A percentile compares a stretch with the other conserved stretches of the same genome.
Conservation (phyloP, 2,329 filamentous ascomycete genomes). For the Sporothrix inflata region DNA sequence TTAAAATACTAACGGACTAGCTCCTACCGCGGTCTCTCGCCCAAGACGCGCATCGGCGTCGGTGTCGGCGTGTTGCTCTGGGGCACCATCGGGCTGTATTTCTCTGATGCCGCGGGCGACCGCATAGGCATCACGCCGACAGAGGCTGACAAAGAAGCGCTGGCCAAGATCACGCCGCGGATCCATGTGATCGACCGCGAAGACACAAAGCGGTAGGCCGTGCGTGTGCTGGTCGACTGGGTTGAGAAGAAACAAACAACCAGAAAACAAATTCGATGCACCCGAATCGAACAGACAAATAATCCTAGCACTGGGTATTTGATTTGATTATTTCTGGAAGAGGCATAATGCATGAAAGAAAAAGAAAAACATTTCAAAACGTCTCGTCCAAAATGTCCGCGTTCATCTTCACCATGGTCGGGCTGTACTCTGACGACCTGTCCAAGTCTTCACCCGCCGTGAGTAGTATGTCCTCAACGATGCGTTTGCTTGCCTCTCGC, state of each 20-base stretch:
- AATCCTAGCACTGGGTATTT: not conserved
- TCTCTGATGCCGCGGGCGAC: constrained; percentile 73
- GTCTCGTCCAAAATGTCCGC: constrained; percentile 65
- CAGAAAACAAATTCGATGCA: constrained; percentile 19
- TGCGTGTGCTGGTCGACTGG: not conserved
- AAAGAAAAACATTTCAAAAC: constrained; percentile 43
- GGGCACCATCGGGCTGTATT: constrained; percentile 72
- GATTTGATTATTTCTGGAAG: not conserved
- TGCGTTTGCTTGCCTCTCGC: constrained; percentile 76
- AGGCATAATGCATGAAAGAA: not conserved
- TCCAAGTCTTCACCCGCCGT: constrained; percentile 70
- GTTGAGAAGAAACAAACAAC: not conserved
- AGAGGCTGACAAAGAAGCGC: constrained; percentile 70
- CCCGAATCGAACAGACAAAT: not conserved
- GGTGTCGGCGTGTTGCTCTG: constrained; percentile 77
- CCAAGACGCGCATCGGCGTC: constrained; percentile 70
- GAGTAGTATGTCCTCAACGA: constrained; percentile 77
- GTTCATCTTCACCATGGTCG: constrained; percentile 68
- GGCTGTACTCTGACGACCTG: constrained; percentile 62
- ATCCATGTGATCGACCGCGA: constrained; percentile 63
- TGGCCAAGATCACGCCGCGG: constrained; percentile 65
- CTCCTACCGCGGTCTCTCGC: constrained; percentile 71
- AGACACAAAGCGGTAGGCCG: constrained; percentile 25
- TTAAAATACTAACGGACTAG: constrained; percentile 43
- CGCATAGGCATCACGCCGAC: constrained; percentile 72